Conservation (phyloP, 495 filamentous ascomycete genomes). For the Neurospora cerealis region DNA sequence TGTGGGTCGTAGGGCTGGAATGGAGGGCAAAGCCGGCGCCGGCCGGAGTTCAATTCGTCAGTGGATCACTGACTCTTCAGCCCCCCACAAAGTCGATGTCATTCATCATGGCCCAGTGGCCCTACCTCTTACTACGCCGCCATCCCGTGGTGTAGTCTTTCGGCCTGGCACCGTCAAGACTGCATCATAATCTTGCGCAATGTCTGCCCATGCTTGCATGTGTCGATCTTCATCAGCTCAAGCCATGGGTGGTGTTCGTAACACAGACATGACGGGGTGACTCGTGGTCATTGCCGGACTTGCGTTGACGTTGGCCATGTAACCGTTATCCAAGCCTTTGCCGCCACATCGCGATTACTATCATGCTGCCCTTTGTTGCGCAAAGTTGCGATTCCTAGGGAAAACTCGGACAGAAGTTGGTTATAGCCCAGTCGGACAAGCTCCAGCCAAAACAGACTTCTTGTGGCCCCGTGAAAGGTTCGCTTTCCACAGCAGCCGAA, state of each 20-base stretch:
- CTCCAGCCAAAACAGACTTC: background rate
- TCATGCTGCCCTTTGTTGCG: background rate
- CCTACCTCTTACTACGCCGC: background rate
- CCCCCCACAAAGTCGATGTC: background rate
- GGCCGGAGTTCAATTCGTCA: background rate
- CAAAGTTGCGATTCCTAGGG: background rate
- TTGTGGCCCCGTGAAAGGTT: background rate
- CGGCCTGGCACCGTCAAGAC: background rate
- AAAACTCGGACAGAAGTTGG: background rate
- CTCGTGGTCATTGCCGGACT: background rate
- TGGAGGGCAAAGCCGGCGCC: constrained; percentile 4
- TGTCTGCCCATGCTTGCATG: background rate
- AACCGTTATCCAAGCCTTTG: background rate
- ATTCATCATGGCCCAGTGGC: background rate
- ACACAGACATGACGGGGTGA: background rate
- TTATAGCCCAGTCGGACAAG: background rate
- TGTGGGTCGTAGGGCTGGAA: constrained; percentile 17
- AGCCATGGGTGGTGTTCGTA: background rate
- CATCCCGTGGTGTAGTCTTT: background rate
- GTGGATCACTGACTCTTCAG: background rate
- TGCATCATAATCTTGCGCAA: background rate
- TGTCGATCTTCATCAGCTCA: background rate
- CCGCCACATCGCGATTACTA: background rate
- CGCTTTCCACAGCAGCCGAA: background rate
- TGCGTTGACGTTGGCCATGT: background rate